Base-by-base conservation (phyloP, 2,329 filamentous ascomycete genomes). In the Meredithiella fracta region DNA sequence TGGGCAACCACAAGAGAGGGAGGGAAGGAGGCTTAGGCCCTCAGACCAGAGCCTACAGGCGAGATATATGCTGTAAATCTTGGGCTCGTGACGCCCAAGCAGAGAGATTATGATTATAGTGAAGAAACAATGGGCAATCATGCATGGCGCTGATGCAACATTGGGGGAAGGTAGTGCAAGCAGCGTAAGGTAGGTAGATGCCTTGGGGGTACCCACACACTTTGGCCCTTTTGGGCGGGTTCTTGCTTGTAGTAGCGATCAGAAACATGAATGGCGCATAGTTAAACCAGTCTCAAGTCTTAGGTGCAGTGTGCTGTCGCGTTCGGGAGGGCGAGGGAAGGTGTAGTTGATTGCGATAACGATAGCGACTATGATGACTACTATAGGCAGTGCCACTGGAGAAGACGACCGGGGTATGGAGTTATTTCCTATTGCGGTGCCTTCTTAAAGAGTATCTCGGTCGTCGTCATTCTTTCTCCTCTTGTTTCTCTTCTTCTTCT, bases 161-260 rank as follows among this genome's bases (percentile, higher is more conserved):
- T 49, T 2, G 22, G 15, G 11, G 44, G 44, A 44, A 49, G 22
- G 15, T 49, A 49, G 44, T 15, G 17, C 11, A 49, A n/a, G 15
- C 25, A 49, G 44, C 23, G 17, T 7, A 26, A 49, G 44, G 44
- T 20, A 49, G 22, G 11, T 49, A 26, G 38, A 5, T n/a, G 17
- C 44, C 40, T 22, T 14, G n/a, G n/a, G 37, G 40, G 17, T 42
- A 42, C 22, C 44, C 23, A 49, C 23, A 23, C 50, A 52, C 50
- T 52, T 52, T 52, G 50, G 50, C 50, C 50, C 50, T 52, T 52
- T 52, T 52, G 50, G 50, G 50, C 50, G 50, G 29, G 26, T 37
- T 52, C 15, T 4, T 42, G 5, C 4, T 42, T 4, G 38, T 15
- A n/a, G 40, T 44, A n/a, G 8, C 50, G 17, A 29, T 23, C 50